A percentile compares a stretch with the other conserved stretches of the same genome.
phyloP scores from a whole-genome alignment of 2,329 filamentous ascomycete genomes.

The Penicillium sp. region DNA sequence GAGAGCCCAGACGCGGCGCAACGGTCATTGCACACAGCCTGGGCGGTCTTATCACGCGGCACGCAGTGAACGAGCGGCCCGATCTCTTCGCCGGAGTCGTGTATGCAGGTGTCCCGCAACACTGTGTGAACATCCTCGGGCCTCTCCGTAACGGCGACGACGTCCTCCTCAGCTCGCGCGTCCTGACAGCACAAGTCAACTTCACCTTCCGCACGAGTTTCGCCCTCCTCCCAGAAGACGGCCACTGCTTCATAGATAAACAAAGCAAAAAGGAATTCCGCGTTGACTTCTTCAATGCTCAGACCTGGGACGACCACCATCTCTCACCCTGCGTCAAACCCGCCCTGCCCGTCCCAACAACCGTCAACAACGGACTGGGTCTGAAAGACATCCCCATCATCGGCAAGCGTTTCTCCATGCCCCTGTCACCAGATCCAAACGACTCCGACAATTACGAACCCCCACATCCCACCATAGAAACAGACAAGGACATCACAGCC shows the following conservation, averaged over 20 bases:
- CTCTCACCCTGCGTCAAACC: constrained; percentile 76
- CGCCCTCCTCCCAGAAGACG: constrained; percentile 80
- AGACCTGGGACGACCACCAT: constrained; percentile 76
- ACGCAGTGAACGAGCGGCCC: constrained; percentile 81
- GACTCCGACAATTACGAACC: constrained; percentile 6
- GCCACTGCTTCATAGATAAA: constrained; percentile 83
- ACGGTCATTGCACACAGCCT: constrained; percentile 82
- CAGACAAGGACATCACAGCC: constrained; percentile 9
- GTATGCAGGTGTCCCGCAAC: constrained; percentile 81
- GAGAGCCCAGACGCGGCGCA: constrained; percentile 65
- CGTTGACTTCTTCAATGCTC: constrained; percentile 78
- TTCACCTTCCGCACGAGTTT: constrained; percentile 88
- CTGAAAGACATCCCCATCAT: constrained; percentile 43
- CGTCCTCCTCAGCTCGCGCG: constrained; percentile 82
- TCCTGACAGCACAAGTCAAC: constrained; percentile 85
- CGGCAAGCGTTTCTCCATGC: constrained; percentile 39
- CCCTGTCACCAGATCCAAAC: constrained; percentile 7
- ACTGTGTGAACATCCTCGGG: constrained; percentile 88
- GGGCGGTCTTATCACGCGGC: constrained; percentile 82
- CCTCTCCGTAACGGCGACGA: constrained; percentile 90
- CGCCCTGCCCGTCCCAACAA: constrained; percentile 58
- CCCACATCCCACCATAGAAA: constrained; percentile 21
- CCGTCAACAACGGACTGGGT: constrained; percentile 22
- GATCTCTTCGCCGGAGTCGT: constrained; percentile 84
- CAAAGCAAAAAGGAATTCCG: constrained; percentile 76